These are phyloP conservation scores for Sporothrix pallida DNA, from an alignment of 2,329 filamentous ascomycete genomes.

Conservation along the genomic window DNA sequence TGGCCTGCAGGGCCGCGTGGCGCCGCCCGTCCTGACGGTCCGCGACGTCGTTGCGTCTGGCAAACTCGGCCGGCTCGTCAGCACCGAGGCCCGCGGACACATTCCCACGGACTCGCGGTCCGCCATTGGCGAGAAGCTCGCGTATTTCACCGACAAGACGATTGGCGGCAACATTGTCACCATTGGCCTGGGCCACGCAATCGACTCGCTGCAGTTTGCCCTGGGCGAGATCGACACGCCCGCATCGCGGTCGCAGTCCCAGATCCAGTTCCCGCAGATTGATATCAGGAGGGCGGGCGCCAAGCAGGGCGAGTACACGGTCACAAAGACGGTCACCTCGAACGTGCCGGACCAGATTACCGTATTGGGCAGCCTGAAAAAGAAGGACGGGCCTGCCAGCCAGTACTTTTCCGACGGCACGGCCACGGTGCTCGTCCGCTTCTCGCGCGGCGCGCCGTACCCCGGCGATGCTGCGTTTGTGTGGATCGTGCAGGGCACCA, in stretches of 20 bases:
- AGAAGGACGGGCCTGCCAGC: conserved; percentile 32
- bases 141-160: conserved; percentile 56
- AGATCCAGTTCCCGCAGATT: conserved; percentile 52
- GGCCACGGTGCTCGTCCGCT: conserved; percentile 52
- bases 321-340: conserved; percentile 36
- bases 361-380: conserved; percentile 45
- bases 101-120: conserved; percentile 48
- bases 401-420: conserved; percentile 9
- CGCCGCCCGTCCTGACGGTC: conserved; percentile 53
- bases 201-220: conserved; percentile 54
- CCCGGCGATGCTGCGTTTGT: conserved; percentile 52
- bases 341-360: conserved; percentile 45
- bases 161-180: conserved; percentile 54
- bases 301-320: background rate
- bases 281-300: conserved; percentile 42
- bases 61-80: conserved; percentile 58
- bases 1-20: conserved; percentile 57
- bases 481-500: conserved; percentile 60
- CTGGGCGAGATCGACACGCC: conserved; percentile 51
- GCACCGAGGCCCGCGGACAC: conserved; percentile 52
- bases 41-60: conserved; percentile 53
- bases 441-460: conserved; percentile 57
- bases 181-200: conserved; percentile 52
- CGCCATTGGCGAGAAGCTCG: conserved; percentile 44
- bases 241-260: conserved; percentile 49